Percentiles rank a stretch among this genome's conserved stretches.
These are phyloP conservation scores for Quercus cerris DNA, from an alignment of 306 rosid species.

Conservation along the genomic window DNA sequence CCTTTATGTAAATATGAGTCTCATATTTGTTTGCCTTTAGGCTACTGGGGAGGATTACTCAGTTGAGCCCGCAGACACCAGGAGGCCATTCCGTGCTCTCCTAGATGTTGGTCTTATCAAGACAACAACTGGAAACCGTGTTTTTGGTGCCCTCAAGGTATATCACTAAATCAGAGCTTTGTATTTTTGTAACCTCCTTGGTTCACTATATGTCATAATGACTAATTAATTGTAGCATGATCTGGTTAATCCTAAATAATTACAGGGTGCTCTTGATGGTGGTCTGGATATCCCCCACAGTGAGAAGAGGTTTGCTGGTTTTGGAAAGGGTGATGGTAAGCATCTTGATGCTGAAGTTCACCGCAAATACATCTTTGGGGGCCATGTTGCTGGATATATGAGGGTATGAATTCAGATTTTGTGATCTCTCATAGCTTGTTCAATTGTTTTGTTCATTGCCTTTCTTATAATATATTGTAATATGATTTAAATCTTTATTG, in stretches of 20 bases:
- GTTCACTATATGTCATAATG: neutral
- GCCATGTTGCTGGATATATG: conserved; percentile 73
- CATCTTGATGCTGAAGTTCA: conserved; percentile 82
- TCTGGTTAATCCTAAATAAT: neutral
- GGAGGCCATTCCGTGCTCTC: conserved; percentile 98
- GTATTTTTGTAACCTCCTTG: neutral
- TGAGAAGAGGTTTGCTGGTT: conserved; percentile 92
- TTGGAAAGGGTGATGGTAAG: conserved; percentile 49
- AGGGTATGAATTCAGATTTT: conserved; percentile 28
- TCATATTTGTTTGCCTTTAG: conserved; percentile 18
- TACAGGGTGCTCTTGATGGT: conserved; percentile 88
- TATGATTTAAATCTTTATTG: neutral
- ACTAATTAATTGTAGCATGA: neutral
- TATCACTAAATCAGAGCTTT: neutral
- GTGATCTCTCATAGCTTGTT: neutral
- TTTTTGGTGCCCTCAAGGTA: conserved; percentile 86
- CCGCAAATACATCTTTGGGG: conserved; percentile 75
- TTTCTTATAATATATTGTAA: neutral
- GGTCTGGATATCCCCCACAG: conserved; percentile 91
- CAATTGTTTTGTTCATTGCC: neutral
- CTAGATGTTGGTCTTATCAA: conserved; percentile 84
- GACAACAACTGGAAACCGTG: conserved; percentile 89
- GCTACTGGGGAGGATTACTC: conserved; percentile 91
- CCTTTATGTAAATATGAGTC: neutral
- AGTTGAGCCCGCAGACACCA: conserved; percentile 79